These are phyloP conservation scores for Geoglossum glabrum DNA, from an alignment of 495 filamentous ascomycete species.

Conservation along the genomic window DNA sequence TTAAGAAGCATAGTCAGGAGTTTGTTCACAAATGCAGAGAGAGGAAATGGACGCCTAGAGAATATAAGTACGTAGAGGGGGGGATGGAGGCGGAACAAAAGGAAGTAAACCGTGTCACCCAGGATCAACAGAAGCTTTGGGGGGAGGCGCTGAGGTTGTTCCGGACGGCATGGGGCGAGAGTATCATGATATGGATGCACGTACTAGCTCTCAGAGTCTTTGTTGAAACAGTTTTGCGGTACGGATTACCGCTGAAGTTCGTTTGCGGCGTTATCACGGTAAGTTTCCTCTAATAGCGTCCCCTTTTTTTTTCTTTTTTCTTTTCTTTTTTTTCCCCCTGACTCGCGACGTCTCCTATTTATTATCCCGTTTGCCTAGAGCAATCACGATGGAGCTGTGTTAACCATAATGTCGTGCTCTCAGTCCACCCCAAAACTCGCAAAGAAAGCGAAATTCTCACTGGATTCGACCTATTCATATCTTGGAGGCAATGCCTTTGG, in stretches of 20 bases:
- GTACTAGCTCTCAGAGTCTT: constrained; percentile 81
- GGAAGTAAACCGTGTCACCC: constrained; percentile 59
- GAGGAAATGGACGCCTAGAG: constrained; percentile 79
- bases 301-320: too few relatives aligned
- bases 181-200: constrained; percentile 87
- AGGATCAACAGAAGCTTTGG: constrained; percentile 71
- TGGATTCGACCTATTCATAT: constrained; percentile 81
- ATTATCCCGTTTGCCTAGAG: not conserved
- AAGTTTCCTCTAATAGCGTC: constrained; percentile 7
- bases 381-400: not conserved
- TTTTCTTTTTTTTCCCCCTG: too few relatives aligned
- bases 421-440: constrained; percentile 65
- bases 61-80: constrained; percentile 81
- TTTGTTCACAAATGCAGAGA: constrained; percentile 81
- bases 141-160: constrained; percentile 75
- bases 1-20: constrained; percentile 72
- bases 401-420: not conserved
- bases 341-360: constrained; percentile 1
- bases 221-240: constrained; percentile 88
- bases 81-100: constrained; percentile 70
- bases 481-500: constrained; percentile 89
- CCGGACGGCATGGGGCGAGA: constrained; percentile 77
- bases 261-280: constrained; percentile 70
- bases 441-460: constrained; percentile 56
- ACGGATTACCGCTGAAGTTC: constrained; percentile 77